phyloP scores from a whole-genome alignment of 2,329 filamentous ascomycete species.

The Lasiodiplodia sp. region DNA sequence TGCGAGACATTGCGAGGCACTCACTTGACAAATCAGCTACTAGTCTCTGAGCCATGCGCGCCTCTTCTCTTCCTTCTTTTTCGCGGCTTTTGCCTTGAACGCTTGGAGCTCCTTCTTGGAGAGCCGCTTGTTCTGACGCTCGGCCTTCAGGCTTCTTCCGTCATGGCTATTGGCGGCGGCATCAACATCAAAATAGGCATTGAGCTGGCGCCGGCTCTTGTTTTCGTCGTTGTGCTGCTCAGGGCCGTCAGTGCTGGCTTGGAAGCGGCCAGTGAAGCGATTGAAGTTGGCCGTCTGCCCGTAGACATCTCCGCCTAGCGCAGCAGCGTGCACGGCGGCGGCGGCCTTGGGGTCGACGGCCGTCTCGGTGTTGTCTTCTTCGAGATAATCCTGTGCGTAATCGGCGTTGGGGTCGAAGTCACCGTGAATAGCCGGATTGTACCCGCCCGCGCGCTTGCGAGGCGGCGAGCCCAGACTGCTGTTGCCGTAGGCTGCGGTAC shows the following conservation, averaged over 20 bases:
- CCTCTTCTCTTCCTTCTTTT: slow-evolving; percentile 93
- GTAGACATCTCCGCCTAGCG: slow-evolving; percentile 58
- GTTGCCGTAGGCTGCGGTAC: slow-evolving; percentile 41
- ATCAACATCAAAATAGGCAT: slow-evolving; percentile 94
- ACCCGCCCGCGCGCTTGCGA: slow-evolving; percentile 67
- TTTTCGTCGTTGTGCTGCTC: slow-evolving; percentile 86
- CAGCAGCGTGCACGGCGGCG: slow-evolving; percentile 34
- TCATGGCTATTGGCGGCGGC: slow-evolving; percentile 90
- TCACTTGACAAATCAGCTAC: slow-evolving; percentile 38
- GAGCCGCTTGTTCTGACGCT: slow-evolving; percentile 84
- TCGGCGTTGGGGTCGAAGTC: slow-evolving; percentile 96
- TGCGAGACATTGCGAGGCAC: slow-evolving; percentile 2
- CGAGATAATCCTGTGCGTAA: slow-evolving; percentile 69
- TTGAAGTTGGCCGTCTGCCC: slow-evolving; percentile 82
- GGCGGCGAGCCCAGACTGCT: slow-evolving; percentile 40
- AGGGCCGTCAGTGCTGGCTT: slow-evolving; percentile 70
- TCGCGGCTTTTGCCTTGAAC: slow-evolving; percentile 87
- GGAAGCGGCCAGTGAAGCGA: slow-evolving; percentile 85
- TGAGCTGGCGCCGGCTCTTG: slow-evolving; percentile 87
- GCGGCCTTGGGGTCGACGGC: slow-evolving; percentile 32
- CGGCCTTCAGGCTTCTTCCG: slow-evolving; percentile 88
- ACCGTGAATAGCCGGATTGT: slow-evolving; percentile 95
- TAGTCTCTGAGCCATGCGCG: slow-evolving; percentile 89
- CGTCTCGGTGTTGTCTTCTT: slow-evolving; percentile 43
- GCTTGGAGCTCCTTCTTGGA: slow-evolving; percentile 86